A percentile compares a stretch with the other conserved stretches of the same genome.
Conservation (phyloP, 2,329 filamentous ascomycete genomes). For the Huntiella savannae region DNA sequence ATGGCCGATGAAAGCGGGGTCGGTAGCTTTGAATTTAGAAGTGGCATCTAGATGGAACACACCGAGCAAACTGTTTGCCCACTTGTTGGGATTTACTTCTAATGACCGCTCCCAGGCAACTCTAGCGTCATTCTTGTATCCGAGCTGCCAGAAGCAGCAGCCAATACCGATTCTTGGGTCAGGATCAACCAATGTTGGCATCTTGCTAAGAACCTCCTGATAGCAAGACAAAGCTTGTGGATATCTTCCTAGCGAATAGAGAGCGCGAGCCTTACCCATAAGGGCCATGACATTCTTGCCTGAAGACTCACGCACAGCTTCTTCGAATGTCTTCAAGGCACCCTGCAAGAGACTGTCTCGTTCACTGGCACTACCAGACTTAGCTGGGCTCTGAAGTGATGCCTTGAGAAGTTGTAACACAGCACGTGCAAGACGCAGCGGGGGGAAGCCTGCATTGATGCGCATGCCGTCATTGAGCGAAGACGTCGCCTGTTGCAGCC, state of each 20-base stretch:
- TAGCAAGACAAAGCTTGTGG: constrained; percentile 68
- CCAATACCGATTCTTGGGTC: constrained; percentile 93
- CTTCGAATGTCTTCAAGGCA: constrained; percentile 85
- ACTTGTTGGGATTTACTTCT: constrained; percentile 64
- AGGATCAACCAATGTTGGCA: constrained; percentile 75
- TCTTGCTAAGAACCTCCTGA: constrained; percentile 69
- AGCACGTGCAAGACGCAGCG: constrained; percentile 76
- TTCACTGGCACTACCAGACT: constrained; percentile 26
- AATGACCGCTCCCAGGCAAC: constrained; percentile 75
- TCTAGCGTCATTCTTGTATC: constrained; percentile 83
- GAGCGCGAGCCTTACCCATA: constrained; percentile 71
- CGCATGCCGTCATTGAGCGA: constrained; percentile 90
- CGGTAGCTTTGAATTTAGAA: constrained; percentile 62
- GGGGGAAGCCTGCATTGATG: constrained; percentile 80
- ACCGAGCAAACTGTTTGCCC: constrained; percentile 76
- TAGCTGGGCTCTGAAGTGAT: constrained; percentile 56
- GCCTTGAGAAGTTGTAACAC: constrained; percentile 76
- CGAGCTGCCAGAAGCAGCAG: constrained; percentile 91
- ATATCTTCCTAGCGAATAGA: constrained; percentile 75
- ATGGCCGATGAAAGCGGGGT: constrained; percentile 63
- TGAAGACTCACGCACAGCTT: constrained; percentile 68
- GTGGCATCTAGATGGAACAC: constrained; percentile 80
- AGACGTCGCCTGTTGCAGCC: constrained; percentile 73
- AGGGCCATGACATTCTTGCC: constrained; percentile 82
- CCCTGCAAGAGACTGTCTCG: constrained; percentile 61